phyloP scores from a whole-genome alignment of 345 rosid genomes.

The Aquilaria sinensis region DNA sequence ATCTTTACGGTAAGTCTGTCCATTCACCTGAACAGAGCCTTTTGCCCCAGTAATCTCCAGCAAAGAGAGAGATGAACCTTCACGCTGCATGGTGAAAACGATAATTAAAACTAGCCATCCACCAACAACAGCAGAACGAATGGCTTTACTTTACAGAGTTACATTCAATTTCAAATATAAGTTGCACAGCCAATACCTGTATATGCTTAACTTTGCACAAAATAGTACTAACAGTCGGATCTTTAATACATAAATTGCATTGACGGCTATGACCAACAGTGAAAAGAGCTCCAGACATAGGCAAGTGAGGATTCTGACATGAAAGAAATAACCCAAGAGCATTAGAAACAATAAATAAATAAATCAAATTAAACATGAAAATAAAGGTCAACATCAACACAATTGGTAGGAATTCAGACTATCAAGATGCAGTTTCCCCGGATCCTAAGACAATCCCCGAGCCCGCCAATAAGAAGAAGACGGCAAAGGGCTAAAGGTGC shows the following conservation, averaged over 20 bases:
- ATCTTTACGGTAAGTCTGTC: constrained; percentile 45
- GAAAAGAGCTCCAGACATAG: constrained; percentile 50
- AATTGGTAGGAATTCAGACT: not conserved
- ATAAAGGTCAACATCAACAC: too few relatives aligned
- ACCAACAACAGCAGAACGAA: constrained; percentile 6
- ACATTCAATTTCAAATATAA: not conserved
- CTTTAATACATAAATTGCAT: constrained; percentile 73
- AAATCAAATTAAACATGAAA: not conserved
- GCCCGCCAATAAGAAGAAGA: too few relatives aligned
- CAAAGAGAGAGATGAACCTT: constrained; percentile 54
- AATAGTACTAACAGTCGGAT: constrained; percentile 39
- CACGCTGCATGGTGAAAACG: constrained; percentile 41
- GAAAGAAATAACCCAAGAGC: constrained; percentile 17
- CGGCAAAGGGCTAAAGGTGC: too few relatives aligned
- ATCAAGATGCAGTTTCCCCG: constrained; percentile 3
- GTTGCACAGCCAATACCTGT: constrained; percentile 42
- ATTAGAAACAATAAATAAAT: constrained; percentile 14
- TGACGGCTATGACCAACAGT: constrained; percentile 72
- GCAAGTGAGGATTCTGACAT: constrained; percentile 70
- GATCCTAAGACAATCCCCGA: too few relatives aligned
- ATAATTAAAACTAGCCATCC: constrained; percentile 12
- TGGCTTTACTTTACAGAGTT: not conserved
- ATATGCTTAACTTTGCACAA: constrained; percentile 76
- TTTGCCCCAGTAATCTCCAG: constrained; percentile 76
- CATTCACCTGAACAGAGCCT: constrained; percentile 84